These are phyloP conservation scores for Saturnispora kantuleensis DNA, from an alignment of 805 yeast genomes.

Conservation along the genomic window DNA sequence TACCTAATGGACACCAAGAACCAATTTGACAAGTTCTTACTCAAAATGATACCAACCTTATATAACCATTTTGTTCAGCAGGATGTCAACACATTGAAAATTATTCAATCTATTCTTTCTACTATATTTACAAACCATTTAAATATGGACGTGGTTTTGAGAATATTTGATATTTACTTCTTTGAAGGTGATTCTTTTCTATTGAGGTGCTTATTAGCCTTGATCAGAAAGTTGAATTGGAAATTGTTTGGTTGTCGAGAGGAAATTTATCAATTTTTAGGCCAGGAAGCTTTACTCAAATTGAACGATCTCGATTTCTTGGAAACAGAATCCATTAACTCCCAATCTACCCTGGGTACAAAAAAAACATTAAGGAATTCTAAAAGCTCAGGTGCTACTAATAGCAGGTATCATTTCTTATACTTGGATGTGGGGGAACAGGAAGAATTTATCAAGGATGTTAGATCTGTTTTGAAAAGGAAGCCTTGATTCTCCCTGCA, in stretches of 20 bases:
- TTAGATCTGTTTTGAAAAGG: constrained; percentile 31
- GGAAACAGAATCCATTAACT: constrained; percentile 2
- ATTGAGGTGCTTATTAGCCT: constrained; percentile 42
- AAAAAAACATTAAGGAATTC: neutral
- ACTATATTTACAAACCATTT: constrained; percentile 38
- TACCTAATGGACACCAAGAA: constrained; percentile 31
- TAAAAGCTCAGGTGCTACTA: neutral
- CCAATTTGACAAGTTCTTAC: constrained; percentile 40
- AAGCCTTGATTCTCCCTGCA: neutral
- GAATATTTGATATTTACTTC: constrained; percentile 47
- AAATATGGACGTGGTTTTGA: constrained; percentile 35
- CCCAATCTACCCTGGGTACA: constrained; percentile 1
- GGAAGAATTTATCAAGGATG: constrained; percentile 36
- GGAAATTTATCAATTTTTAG: constrained; percentile 37
- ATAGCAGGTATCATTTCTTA: constrained; percentile 17
- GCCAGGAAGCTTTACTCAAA: constrained; percentile 23
- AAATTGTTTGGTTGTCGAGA: constrained; percentile 41
- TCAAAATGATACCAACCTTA: constrained; percentile 34
- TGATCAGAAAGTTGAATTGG: constrained; percentile 38
- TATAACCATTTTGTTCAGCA: constrained; percentile 39
- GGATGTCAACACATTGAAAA: constrained; percentile 32
- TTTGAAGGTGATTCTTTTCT: constrained; percentile 55
- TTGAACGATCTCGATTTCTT: constrained; percentile 16
- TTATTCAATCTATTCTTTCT: constrained; percentile 35
- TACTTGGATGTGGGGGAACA: constrained; percentile 42